These are phyloP conservation scores for Pseudozyma hubeiensis DNA, from an alignment of 1,284 basidiomycete species.

Conservation along the genomic window DNA sequence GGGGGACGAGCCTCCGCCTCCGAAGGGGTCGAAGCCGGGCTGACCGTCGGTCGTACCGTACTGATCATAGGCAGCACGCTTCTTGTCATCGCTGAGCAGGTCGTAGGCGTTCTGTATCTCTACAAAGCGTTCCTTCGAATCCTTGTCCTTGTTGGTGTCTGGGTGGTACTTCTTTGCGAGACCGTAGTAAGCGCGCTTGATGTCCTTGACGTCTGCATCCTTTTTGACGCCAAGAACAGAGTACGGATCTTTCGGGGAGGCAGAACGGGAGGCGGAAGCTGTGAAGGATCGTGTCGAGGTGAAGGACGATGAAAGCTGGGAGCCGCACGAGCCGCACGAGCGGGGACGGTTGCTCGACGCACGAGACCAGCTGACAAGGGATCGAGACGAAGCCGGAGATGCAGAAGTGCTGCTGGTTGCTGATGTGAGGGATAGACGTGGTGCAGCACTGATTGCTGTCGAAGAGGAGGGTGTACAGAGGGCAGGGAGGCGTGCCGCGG, in stretches of 20 bases:
- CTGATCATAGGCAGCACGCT: conserved; percentile 90
- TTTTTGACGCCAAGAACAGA: conserved; percentile 86
- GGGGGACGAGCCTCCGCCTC: conserved; percentile 71
- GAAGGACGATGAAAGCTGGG: conserved; percentile 6
- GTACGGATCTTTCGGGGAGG: conserved; percentile 85
- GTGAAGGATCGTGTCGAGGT: conserved; percentile 23
- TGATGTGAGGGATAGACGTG: conserved; percentile 18
- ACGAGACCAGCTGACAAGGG: conserved; percentile 35
- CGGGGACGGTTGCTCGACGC: conserved; percentile 3
- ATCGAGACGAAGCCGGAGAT: conserved; percentile 24
- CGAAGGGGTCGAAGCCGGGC: conserved; percentile 84
- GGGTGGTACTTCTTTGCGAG: conserved; percentile 98
- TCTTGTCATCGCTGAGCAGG: conserved; percentile 87
- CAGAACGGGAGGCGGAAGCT: conserved; percentile 11
- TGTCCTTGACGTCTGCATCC: conserved; percentile 85
- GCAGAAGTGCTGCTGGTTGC: conserved; percentile 11
- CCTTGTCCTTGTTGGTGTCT: conserved; percentile 93
- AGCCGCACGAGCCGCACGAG: conserved; percentile 29
- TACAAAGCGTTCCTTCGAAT: conserved; percentile 90
- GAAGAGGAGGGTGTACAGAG: conserved; percentile 26
- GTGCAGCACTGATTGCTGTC: conserved; percentile 7
- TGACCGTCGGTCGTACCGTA: conserved; percentile 95
- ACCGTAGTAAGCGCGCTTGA: conserved; percentile 98
- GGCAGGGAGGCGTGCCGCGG: conserved; percentile 27
- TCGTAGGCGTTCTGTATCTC: conserved; percentile 99